A percentile compares a stretch with the other conserved stretches of the same genome.
These are phyloP conservation scores for Solanum hybrid DNA, from an alignment of 305 asterid genomes.

Conservation along the genomic window DNA sequence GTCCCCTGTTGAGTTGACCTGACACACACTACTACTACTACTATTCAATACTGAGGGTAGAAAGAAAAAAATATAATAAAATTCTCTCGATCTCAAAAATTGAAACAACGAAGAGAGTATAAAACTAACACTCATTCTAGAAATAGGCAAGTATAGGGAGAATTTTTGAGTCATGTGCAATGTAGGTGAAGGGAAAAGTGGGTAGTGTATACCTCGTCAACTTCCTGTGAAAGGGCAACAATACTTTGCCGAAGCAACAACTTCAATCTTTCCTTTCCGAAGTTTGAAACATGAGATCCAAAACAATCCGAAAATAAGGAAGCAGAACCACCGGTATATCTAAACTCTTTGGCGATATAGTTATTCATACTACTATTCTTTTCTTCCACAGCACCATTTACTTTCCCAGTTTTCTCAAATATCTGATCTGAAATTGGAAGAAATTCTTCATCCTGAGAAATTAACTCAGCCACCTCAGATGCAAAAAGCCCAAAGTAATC, in stretches of 20 bases:
- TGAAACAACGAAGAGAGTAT: neutral
- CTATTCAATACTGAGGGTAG: neutral
- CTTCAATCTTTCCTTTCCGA: constrained; percentile 41
- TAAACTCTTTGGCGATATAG: constrained; percentile 10
- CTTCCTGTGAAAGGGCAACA: constrained; percentile 44
- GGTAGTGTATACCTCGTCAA: constrained; percentile 55
- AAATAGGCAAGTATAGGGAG: neutral
- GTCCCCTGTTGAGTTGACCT: neutral
- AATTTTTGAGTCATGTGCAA: neutral
- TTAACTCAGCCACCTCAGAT: constrained; percentile 34
- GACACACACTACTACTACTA: neutral
- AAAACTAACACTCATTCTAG: neutral
- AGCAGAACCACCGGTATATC: constrained; percentile 8
- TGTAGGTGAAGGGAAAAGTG: neutral
- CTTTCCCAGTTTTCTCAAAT: constrained; percentile 12
- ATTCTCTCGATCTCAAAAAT: neutral
- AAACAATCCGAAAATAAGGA: constrained; percentile 44
- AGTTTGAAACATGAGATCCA: constrained; percentile 50
- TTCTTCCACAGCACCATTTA: constrained; percentile 12
- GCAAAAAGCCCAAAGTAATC: constrained; percentile 61
- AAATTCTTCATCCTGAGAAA: constrained; percentile 41
- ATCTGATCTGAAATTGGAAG: constrained; percentile 23
- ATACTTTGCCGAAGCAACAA: constrained; percentile 52
- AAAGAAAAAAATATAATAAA: neutral
- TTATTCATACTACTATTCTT: constrained; percentile 13